A percentile compares a stretch with the other conserved stretches of the same genome.
Evolutionary conservation across 2,329 filamentous ascomycete genomes (phyloP).

Genomic region (Hyphodiscus sp.): DNA sequence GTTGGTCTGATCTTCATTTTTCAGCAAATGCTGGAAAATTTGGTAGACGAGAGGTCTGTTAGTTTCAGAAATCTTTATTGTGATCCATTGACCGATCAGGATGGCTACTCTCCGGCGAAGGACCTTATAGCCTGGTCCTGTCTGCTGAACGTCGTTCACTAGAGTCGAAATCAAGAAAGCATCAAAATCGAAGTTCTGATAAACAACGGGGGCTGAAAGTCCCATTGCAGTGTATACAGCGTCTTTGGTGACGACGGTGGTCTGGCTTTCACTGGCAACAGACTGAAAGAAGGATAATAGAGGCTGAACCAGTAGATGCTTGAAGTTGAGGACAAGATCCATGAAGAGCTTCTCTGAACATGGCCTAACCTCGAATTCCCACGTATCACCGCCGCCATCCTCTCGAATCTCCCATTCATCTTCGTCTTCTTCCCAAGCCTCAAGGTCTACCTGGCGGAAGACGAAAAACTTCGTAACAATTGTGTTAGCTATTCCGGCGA

Average conservation of each 20-base stretch:
- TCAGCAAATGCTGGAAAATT: conserved; percentile 81
- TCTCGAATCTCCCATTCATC: conserved; percentile 94
- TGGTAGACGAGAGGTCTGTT: conserved; percentile 74
- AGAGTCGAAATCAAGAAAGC: conserved; percentile 68
- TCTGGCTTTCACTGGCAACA: conserved; percentile 55
- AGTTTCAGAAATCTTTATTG: conserved; percentile 63
- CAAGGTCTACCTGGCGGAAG: conserved; percentile 76
- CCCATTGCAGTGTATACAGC: conserved; percentile 93
- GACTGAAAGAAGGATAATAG: conserved; percentile 77
- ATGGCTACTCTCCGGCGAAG: conserved; percentile 84
- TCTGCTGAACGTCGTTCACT: conserved; percentile 67
- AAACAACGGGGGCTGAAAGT: conserved; percentile 70
- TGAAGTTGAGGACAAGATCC: conserved; percentile 85
- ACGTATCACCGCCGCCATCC: conserved; percentile 76
- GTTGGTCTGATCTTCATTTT: conserved; percentile 69
- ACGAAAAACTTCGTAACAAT: conserved; percentile 85
- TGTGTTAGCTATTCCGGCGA: conserved; percentile 74
- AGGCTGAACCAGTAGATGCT: conserved; percentile 70
- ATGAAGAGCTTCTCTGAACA: conserved; percentile 93
- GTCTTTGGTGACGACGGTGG: conserved; percentile 79
- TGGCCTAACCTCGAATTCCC: conserved; percentile 86
- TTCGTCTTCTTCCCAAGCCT: conserved; percentile 89
- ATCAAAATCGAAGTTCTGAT: conserved; percentile 76
- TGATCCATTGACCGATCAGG: conserved; percentile 82
- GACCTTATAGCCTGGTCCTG: conserved; percentile 62